phyloP scores from a whole-genome alignment of 2,329 filamentous ascomycete genomes.

The Paracorniculantispora psalliotae region DNA sequence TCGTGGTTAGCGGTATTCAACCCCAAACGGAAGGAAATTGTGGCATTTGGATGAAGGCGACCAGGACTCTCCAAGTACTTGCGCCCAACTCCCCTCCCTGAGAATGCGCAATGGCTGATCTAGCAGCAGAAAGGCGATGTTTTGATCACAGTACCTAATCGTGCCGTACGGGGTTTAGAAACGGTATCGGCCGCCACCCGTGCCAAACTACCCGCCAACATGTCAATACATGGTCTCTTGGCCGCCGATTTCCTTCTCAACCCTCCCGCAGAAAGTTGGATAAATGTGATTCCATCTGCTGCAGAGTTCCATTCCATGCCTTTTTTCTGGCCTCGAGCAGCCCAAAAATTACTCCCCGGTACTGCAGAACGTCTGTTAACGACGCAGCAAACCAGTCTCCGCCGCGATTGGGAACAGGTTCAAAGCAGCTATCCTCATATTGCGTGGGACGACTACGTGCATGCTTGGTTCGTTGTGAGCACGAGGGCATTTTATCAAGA shows the following conservation, averaged over 20 bases:
- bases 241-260: constrained; percentile 58
- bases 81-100: background rate
- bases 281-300: constrained; percentile 4
- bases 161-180: constrained; percentile 59
- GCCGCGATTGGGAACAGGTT: constrained; percentile 35
- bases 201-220: constrained; percentile 45
- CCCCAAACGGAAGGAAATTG: background rate
- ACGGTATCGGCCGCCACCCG: constrained; percentile 52
- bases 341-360: constrained; percentile 43
- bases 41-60: constrained; percentile 1
- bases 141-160: constrained; percentile 61
- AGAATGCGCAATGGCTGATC: background rate
- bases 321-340: constrained; percentile 41
- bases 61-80: background rate
- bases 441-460: constrained; percentile 33
- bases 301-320: constrained; percentile 22
- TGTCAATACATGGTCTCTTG: constrained; percentile 66
- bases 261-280: constrained; percentile 5
- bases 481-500: constrained; percentile 52
- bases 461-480: constrained; percentile 51
- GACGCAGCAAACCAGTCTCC: constrained; percentile 45
- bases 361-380: constrained; percentile 41
- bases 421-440: constrained; percentile 24
- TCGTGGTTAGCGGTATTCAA: background rate
- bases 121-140: constrained; percentile 40